Evolutionary conservation across 208 protist genomes (phyloP), one percentile per base, ranked within the genome.

Genomic region (Leptomonas seymouri): DNA sequence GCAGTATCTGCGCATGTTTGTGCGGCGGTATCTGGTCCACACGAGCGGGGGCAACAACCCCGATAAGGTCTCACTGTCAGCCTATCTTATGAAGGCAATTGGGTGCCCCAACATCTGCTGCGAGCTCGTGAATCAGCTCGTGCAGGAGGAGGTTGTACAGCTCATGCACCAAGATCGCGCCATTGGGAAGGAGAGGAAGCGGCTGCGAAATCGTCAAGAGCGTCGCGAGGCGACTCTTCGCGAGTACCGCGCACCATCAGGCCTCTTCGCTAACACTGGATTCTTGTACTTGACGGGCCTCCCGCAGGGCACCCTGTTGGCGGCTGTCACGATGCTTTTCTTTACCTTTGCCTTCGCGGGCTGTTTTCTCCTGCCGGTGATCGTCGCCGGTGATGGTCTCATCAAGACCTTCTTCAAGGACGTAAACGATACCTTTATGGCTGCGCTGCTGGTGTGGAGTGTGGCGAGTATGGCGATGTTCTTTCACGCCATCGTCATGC

Each of bases 1-100:
- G 78, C 87, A 95, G 76, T 87, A 70, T 56, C 75, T 93, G 51
- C 85, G 87, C 36, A 93, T 93, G 87, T 89, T 91, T 67, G 63
- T 80, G 0, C 80, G 90, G 5, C 87, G 90, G 50, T 95, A 91
- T 70, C 78, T 95, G 39, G 87, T 93, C 23, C 85, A 90, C 70
- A 83, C 85, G 41, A 76, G 69, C 71, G 74, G 90, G 58, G 74
- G 76, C 41, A 90, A 89, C 71, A 93, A 91, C 73, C 79, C 73
- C 7, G 72, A 67, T 1, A 71, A 86, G 31, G 67, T 91, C 44
- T 65, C 80, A 27, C 68, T 95, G 21, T 71, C 68, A 6, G 56
- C 76, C 21, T 95, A 91, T 61, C 63, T 95, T 59, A 49, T 45
- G 0, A 56, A 50, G 50, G 78, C 78, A 3, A 76, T 78, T 25